Evolutionary conservation across 306 rosid species (phyloP).

Genomic region (apple (Malus domestica)): ASM211411v1 NC_041789.1:17276501-17277000

Average conservation of each 20-base stretch:
- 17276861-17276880: slow-evolving; percentile 29
- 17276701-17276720: slow-evolving; percentile 27
- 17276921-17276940: background rate
- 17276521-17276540: slow-evolving; percentile 67
- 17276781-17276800: slow-evolving; percentile 49
- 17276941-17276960: background rate
- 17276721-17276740: slow-evolving; percentile 13
- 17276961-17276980: background rate
- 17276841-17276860: slow-evolving; percentile 24
- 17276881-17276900: background rate
- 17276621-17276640: slow-evolving; percentile 55
- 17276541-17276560: slow-evolving; percentile 25
- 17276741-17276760: slow-evolving; percentile 34
- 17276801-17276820: slow-evolving; percentile 80
- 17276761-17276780: slow-evolving; percentile 55
- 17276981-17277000: background rate
- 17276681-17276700: slow-evolving; percentile 32
- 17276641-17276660: slow-evolving; percentile 61
- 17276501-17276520: slow-evolving; percentile 44
- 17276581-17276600: slow-evolving; percentile 82
- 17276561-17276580: slow-evolving; percentile 47
- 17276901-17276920: slow-evolving; percentile 34
- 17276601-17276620: slow-evolving; percentile 48
- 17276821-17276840: slow-evolving; percentile 53
- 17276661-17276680: slow-evolving; percentile 37